phyloP scores from a whole-genome alignment of 768 basidiomycete genomes.

The Leucosporidium scottii region DNA sequence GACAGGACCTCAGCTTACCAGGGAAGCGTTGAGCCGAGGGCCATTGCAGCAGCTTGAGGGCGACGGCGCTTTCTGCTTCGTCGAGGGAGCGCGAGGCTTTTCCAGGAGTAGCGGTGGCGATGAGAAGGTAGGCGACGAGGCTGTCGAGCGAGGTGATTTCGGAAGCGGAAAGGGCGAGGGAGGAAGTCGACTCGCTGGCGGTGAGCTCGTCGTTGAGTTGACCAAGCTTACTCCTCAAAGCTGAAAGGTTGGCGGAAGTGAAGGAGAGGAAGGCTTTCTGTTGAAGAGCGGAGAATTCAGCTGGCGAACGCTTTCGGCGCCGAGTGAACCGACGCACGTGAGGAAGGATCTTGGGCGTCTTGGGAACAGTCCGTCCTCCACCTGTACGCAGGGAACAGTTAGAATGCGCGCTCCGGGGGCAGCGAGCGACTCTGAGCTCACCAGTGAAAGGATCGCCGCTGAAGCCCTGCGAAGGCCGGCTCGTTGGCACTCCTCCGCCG shows the following conservation, averaged over 20 bases:
- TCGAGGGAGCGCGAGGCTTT: neutral
- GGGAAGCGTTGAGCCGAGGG: conserved; percentile 7
- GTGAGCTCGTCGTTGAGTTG: conserved; percentile 50
- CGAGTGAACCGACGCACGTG: conserved; percentile 1
- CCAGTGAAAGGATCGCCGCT: conserved; percentile 29
- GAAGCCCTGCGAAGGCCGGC: neutral
- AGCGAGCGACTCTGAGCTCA: neutral
- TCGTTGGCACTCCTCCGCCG: neutral
- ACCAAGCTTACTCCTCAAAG: conserved; percentile 75
- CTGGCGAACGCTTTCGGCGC: neutral
- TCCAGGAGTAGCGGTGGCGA: conserved; percentile 34
- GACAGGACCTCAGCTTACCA: neutral
- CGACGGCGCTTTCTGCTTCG: conserved; percentile 17
- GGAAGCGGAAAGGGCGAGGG: conserved; percentile 20
- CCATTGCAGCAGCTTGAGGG: conserved; percentile 28
- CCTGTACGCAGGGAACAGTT: neutral
- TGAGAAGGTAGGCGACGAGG: conserved; percentile 25
- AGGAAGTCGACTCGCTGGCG: conserved; percentile 47
- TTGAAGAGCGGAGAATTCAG: neutral
- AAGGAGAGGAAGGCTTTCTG: conserved; percentile 54
- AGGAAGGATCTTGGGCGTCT: conserved; percentile 10
- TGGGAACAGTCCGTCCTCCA: conserved; percentile 18
- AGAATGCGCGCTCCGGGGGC: neutral
- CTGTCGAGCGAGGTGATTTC: conserved; percentile 38
- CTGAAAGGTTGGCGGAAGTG: conserved; percentile 70